Conservation (phyloP, 2,329 filamentous ascomycete genomes). For the Ascochyta viciae-villosae region DNA sequence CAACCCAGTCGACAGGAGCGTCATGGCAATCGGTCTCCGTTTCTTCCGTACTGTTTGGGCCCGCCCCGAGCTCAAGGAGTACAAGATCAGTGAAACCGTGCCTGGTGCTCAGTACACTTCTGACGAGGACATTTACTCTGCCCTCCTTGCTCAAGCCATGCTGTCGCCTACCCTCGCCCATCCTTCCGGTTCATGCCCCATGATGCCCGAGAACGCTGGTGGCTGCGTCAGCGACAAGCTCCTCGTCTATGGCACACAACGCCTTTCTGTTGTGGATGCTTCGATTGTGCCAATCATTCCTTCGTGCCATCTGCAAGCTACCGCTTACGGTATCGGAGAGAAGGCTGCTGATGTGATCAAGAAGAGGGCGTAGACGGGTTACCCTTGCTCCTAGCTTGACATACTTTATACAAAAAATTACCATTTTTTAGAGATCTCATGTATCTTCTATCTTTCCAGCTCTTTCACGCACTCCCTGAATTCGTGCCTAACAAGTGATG, state of each 20-base stretch:
- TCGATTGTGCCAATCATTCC: constrained; percentile 42
- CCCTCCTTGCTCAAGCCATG: constrained; percentile 26
- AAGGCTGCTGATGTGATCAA: constrained; percentile 46
- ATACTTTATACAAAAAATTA: constrained; percentile 6
- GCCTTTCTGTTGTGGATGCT: constrained; percentile 41
- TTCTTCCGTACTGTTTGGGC: constrained; percentile 44
- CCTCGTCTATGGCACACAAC: constrained; percentile 39
- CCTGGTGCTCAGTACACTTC: constrained; percentile 33
- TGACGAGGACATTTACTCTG: constrained; percentile 31
- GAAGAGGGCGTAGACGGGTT: constrained; percentile 18
- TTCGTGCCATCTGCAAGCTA: constrained; percentile 39
- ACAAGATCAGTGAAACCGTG: constrained; percentile 31
- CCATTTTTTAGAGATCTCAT: not conserved
- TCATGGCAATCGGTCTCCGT: constrained; percentile 43
- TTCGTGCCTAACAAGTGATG: not conserved
- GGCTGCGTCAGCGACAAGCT: constrained; percentile 40
- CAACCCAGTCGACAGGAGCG: constrained; percentile 35
- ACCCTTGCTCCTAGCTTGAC: not conserved
- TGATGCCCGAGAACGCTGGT: constrained; percentile 32
- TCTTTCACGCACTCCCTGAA: not conserved
- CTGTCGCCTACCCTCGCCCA: constrained; percentile 42
- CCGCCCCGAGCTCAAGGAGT: constrained; percentile 31
- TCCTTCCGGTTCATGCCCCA: constrained; percentile 40
- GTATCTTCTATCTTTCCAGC: not conserved
- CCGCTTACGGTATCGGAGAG: constrained; percentile 44